These are phyloP conservation scores for Crithidia fasciculata DNA, from an alignment of 208 protist genomes.

Conservation along the genomic window DNA sequence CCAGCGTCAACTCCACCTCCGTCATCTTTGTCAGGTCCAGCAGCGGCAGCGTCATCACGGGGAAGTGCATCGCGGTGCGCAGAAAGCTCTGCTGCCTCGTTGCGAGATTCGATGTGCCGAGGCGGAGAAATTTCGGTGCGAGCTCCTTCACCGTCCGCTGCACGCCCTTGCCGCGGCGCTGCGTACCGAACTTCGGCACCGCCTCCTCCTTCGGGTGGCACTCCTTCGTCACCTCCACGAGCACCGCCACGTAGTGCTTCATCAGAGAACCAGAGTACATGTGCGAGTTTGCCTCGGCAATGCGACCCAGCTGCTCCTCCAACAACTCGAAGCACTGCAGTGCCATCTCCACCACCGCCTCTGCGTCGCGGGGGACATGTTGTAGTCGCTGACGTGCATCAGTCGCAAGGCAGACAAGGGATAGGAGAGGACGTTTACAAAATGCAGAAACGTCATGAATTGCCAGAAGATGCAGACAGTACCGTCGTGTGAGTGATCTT, in stretches of 20 bases:
- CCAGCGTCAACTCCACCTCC: not conserved
- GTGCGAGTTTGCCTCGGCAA: not conserved
- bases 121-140: not conserved
- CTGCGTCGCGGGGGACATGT: not conserved
- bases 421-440: not conserved
- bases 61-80: not conserved
- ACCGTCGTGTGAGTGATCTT: not conserved
- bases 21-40: not conserved
- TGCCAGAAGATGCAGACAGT: not conserved
- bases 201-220: not conserved
- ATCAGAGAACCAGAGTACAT: not conserved
- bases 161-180: not conserved
- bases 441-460: not conserved
- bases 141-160: not conserved
- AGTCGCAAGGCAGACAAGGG: not conserved
- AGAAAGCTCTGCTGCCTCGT: not conserved
- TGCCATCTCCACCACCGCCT: not conserved
- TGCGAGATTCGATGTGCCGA: not conserved
- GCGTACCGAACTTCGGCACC: not conserved
- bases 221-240: not conserved
- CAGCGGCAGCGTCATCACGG: not conserved
- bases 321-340: not conserved
- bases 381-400: not conserved
- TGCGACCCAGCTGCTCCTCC: not conserved
- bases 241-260: not conserved